Conservation (phyloP, 208 protist genomes). For the Tetramitus jugosus region DNA sequence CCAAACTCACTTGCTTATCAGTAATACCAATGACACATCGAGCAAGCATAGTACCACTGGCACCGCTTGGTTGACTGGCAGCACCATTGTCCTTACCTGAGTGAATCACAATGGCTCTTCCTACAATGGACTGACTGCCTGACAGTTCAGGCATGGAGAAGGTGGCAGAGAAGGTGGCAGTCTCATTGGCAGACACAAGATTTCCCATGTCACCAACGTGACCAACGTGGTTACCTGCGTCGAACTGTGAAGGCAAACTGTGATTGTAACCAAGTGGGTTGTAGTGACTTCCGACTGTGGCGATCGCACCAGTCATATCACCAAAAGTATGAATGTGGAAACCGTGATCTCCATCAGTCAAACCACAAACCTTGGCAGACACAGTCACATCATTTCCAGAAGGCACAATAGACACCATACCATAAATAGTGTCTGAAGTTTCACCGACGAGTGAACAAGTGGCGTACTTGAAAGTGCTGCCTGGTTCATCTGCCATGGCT, state of each 20-base stretch:
- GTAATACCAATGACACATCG: background rate
- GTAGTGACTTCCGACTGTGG: background rate
- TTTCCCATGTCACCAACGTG: slow-evolving; percentile 4
- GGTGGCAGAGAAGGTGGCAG: background rate
- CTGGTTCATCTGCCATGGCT: background rate
- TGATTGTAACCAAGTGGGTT: background rate
- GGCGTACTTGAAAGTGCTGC: background rate
- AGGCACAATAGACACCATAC: background rate
- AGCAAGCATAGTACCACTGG: background rate
- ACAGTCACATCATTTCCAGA: background rate
- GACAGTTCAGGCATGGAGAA: background rate
- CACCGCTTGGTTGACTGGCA: background rate
- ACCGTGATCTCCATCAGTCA: background rate
- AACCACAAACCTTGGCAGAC: background rate
- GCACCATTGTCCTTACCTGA: background rate
- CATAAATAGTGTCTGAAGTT: background rate
- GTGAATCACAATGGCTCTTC: background rate
- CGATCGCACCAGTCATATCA: background rate
- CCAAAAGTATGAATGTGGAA: background rate
- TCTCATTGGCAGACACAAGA: background rate
- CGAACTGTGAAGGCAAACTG: background rate
- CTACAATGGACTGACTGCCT: background rate
- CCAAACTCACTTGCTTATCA: no score
- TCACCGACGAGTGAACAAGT: background rate
- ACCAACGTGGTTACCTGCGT: background rate